Conservation (phyloP, 2,329 filamentous ascomycete genomes). For the Blastomyces emzantsi region DNA sequence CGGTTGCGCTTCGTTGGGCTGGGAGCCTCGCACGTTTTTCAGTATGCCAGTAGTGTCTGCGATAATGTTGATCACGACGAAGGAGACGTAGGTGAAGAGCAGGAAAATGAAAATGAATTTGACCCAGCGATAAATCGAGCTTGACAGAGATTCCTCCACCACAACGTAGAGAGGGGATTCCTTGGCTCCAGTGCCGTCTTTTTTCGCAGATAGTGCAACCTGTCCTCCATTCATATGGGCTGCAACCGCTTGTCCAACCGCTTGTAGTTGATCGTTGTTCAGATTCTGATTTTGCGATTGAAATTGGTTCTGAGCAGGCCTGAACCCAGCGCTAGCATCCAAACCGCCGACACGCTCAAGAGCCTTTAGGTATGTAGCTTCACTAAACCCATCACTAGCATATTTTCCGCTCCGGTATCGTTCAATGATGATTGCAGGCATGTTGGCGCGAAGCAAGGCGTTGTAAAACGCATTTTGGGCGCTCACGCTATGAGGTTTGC, state of each 20-base stretch:
- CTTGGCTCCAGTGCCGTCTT: conserved; percentile 59
- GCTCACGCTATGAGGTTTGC: conserved; percentile 76
- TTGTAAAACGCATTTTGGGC: conserved; percentile 93
- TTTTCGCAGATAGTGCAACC: conserved; percentile 42
- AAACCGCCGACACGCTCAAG: conserved; percentile 51
- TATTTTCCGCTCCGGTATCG: conserved; percentile 80
- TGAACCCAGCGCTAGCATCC: conserved; percentile 19
- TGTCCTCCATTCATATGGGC: conserved; percentile 61
- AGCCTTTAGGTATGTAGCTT: conserved; percentile 69
- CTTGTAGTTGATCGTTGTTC: conserved; percentile 58
- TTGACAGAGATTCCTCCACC: conserved; percentile 78
- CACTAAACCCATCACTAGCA: conserved; percentile 68
- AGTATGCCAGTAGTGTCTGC: conserved; percentile 72
- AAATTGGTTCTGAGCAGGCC: conserved; percentile 17
- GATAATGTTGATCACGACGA: conserved; percentile 70
- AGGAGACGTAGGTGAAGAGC: conserved; percentile 66
- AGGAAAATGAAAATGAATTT: conserved; percentile 75
- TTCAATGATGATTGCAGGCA: conserved; percentile 88
- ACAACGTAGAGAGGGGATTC: conserved; percentile 88
- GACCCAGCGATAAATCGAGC: conserved; percentile 78
- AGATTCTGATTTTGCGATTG: conserved; percentile 32
- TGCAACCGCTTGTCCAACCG: conserved; percentile 72
- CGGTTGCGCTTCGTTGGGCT: conserved; percentile 77
- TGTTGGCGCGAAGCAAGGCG: conserved; percentile 78
- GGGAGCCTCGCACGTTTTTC: conserved; percentile 63